These are phyloP conservation scores for Neophaeococcomyces mojaviensis DNA, from an alignment of 2,329 filamentous ascomycete genomes.

Conservation along the genomic window DNA sequence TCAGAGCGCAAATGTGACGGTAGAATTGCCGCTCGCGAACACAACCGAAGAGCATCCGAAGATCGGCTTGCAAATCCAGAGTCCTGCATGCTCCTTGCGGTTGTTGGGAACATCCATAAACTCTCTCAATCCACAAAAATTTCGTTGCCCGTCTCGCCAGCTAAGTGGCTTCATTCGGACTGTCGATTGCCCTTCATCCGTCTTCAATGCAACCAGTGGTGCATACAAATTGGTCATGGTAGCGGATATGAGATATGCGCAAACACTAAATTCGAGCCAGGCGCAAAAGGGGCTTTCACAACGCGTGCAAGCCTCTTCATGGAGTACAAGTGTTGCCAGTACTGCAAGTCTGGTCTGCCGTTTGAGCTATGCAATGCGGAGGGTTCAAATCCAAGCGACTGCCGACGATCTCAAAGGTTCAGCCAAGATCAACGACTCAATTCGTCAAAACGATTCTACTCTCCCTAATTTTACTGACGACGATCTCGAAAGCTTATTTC, in stretches of 20 bases:
- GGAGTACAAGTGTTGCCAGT: background rate
- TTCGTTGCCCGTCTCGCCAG: conserved; percentile 11
- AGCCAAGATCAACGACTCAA: no score
- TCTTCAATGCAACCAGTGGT: background rate
- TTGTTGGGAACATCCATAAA: conserved; percentile 3
- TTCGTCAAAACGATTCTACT: no score
- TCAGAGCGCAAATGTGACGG: conserved; percentile 8
- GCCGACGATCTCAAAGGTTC: no score
- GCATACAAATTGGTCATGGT: background rate
- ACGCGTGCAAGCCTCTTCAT: background rate
- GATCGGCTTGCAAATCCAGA: conserved; percentile 6
- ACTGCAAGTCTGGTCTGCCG: conserved; percentile 1
- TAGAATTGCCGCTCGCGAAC: conserved; percentile 10
- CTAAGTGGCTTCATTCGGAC: conserved; percentile 11
- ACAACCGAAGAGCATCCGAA: conserved; percentile 9
- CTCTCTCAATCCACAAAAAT: conserved; percentile 10
- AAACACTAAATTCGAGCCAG: conserved; percentile 1
- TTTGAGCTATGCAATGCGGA: background rate
- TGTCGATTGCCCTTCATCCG: conserved; percentile 9
- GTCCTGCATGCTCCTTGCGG: conserved; percentile 6
- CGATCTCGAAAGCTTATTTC: conserved; percentile 8
- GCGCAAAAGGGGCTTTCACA: background rate
- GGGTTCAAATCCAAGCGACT: no score
- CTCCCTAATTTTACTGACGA: background rate
- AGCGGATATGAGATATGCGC: conserved; percentile 2